Evolutionary conservation across 1,139 yeast species (phyloP), one percentile per base, ranked within the genome.

Genomic region (Debaryomyces psychrophilus): DNA sequence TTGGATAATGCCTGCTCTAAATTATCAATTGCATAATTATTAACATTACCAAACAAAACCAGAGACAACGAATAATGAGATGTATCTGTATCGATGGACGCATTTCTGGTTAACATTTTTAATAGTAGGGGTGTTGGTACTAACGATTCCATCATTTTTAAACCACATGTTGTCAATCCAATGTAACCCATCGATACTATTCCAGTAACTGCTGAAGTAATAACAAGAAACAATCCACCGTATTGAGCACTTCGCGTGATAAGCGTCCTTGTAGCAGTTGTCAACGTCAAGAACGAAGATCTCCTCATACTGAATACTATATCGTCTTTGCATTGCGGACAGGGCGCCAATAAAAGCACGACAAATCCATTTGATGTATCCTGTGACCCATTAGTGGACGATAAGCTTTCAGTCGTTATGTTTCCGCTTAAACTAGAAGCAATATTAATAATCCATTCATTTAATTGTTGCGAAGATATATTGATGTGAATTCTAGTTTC

Each of bases 241-340:
- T 64, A 66, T 49, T 67, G 69, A 6, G 69, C 54, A 1, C 64
- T 50, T 29, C 61, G 55, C 1, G 63, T 52, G 2, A 68, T 37
- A n/a, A 59, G 35, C 1, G 60, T 38, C 34, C 64, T 59, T 2
- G 62, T 38, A 11, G 61, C 57, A 2, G 63, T 44, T 31, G 59
- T 56, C 11, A 64, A 38, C 1, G 67, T 52, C 26, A 75, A 51
- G 8, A 69, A 44, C 2, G 62, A 48, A 23, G 75, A 70, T 33
- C 66, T 49, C 45, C 59, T 61, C 66, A 73, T 64, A 22, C 64
- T 55, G 51, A 75, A 72, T 8, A 64, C 56, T 31, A 75, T 69
- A 34, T 67, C 64, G 37, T 63, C 60, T 50, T 72, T 72, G 52
- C 80, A 75, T 52, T 75, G 80, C 2, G 79, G 79, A 51, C 80